Evolutionary conservation across 140 eudicot species (phyloP).

Genomic region (Senecio squalidus): DNA sequence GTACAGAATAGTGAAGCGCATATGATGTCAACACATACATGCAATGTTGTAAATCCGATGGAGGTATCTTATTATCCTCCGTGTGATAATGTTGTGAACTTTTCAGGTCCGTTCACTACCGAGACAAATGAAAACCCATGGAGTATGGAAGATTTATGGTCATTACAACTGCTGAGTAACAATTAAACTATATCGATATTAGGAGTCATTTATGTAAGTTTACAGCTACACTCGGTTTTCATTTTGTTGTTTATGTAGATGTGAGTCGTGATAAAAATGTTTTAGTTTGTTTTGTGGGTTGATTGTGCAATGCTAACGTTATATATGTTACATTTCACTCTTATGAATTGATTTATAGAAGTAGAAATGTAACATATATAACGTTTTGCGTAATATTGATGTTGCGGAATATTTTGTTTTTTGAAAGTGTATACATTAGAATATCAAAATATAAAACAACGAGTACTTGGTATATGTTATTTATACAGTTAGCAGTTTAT

Average conservation of each 20-base stretch:
- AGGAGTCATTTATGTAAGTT: not conserved
- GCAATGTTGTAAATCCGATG: constrained; percentile 22
- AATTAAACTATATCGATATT: constrained; percentile 19
- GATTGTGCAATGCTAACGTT: not conserved
- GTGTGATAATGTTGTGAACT: constrained; percentile 30
- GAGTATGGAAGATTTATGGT: constrained; percentile 91
- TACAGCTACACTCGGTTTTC: not conserved
- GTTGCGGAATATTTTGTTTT: no score
- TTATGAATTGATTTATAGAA: no score
- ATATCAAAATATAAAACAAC: no score
- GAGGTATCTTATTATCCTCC: constrained; percentile 26
- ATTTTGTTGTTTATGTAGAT: not conserved
- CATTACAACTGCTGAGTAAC: constrained; percentile 53
- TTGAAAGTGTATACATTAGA: no score
- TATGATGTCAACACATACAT: constrained; percentile 26
- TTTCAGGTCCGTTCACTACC: constrained; percentile 29
- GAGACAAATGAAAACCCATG: constrained; percentile 54
- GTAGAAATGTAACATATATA: no score
- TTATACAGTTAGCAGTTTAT: no score
- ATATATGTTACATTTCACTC: no score
- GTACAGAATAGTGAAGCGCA: constrained; percentile 25
- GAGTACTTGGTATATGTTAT: no score
- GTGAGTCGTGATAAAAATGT: constrained; percentile 3
- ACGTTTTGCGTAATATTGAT: no score
- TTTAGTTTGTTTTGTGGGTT: not conserved